Conservation (phyloP, 139 green algal species). For the Raphidocelis subcapitata region DNA sequence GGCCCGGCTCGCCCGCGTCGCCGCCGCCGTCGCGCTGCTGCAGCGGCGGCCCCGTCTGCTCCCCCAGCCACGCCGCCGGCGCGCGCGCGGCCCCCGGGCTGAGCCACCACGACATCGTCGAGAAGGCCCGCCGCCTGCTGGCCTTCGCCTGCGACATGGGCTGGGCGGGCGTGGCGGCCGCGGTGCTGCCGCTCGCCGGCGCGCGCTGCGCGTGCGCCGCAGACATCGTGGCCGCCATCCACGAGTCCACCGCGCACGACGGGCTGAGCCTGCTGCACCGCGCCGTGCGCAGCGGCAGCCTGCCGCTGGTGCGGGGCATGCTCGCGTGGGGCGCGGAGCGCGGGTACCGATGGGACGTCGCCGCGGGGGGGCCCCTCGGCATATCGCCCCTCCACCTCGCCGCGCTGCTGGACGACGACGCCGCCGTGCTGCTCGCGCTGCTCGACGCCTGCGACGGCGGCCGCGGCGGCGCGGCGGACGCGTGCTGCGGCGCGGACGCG, state of each 20-base stretch:
- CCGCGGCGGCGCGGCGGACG: no score
- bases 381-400: slow-evolving; percentile 59
- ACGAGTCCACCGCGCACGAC: slow-evolving; percentile 26
- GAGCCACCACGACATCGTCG: slow-evolving; percentile 9
- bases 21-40: no score
- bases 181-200: slow-evolving; percentile 44
- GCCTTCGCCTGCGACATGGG: slow-evolving; percentile 57
- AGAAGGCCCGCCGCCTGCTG: slow-evolving; percentile 47
- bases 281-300: slow-evolving; percentile 14
- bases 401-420: slow-evolving; percentile 46
- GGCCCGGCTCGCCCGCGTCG: no score
- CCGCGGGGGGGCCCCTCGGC: slow-evolving; percentile 34
- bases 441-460: slow-evolving; percentile 19
- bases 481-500: background rate
- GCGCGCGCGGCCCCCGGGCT: background rate
- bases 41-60: background rate
- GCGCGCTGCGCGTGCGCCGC: slow-evolving; percentile 34
- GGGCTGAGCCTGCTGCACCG: slow-evolving; percentile 24
- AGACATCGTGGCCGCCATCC: slow-evolving; percentile 39
- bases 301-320: slow-evolving; percentile 36
- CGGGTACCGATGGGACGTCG: slow-evolving; percentile 36
- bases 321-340: slow-evolving; percentile 37
- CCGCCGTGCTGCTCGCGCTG: slow-evolving; percentile 40
- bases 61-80: background rate
- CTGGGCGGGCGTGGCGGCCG: slow-evolving; percentile 37